These are phyloP conservation scores for Leishmania guyanensis DNA, from an alignment of 208 protist species.

Conservation along the genomic window DNA sequence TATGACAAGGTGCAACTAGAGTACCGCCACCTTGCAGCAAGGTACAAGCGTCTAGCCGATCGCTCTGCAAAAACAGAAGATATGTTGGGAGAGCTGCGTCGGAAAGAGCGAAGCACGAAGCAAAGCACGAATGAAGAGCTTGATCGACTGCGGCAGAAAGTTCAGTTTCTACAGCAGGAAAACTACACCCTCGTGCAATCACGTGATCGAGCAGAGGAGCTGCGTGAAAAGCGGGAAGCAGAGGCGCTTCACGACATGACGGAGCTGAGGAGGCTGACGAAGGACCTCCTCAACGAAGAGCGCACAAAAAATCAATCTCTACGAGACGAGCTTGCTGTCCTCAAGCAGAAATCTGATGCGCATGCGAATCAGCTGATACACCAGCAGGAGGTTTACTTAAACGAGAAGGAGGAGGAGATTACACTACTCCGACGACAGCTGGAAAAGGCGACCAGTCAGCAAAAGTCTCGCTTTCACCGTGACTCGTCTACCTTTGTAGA, in stretches of 20 bases:
- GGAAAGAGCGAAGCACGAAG: constrained; percentile 37
- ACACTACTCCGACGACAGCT: constrained; percentile 42
- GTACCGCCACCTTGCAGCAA: constrained; percentile 76
- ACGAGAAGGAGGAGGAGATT: constrained; percentile 56
- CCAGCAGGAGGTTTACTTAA: constrained; percentile 42
- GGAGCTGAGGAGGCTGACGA: constrained; percentile 59
- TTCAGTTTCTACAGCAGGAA: constrained; percentile 64
- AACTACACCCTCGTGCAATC: constrained; percentile 63
- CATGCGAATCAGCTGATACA: constrained; percentile 55
- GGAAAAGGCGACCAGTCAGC: constrained; percentile 35
- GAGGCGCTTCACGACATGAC: constrained; percentile 81
- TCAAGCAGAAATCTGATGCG: constrained; percentile 44
- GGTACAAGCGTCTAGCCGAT: constrained; percentile 63
- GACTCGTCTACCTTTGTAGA: constrained; percentile 22
- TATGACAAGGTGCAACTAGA: constrained; percentile 77
- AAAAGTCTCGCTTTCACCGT: constrained; percentile 30
- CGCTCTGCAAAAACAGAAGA: constrained; percentile 49
- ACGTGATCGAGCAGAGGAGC: constrained; percentile 73
- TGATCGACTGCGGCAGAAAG: constrained; percentile 49
- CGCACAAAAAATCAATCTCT: constrained; percentile 42
- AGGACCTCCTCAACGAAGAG: constrained; percentile 68
- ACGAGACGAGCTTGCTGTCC: constrained; percentile 40
- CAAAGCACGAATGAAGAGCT: constrained; percentile 51
- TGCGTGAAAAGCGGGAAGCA: constrained; percentile 70
- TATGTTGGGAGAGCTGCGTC: constrained; percentile 48